These are phyloP conservation scores for Pavlovales sp. DNA, from an alignment of 208 protist species.

Conservation along the genomic window DNA sequence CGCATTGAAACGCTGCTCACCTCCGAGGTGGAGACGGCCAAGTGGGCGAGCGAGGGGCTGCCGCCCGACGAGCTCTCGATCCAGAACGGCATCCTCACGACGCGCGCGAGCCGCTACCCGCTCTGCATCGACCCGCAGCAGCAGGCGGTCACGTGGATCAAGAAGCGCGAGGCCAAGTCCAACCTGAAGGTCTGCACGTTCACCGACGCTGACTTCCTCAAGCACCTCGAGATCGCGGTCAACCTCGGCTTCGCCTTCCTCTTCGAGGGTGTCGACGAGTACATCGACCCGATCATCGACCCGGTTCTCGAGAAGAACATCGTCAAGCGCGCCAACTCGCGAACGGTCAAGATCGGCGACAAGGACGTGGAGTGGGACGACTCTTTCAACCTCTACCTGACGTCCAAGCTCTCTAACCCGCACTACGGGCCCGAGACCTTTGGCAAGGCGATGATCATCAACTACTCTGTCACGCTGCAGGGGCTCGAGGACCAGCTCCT, in stretches of 20 bases:
- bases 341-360: constrained; percentile 56
- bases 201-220: constrained; percentile 91
- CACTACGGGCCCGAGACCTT: constrained; percentile 95
- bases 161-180: constrained; percentile 80
- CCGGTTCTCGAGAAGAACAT: constrained; percentile 95
- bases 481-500: constrained; percentile 97
- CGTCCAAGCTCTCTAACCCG: constrained; percentile 96
- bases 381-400: constrained; percentile 87
- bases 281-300: constrained; percentile 97
- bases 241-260: constrained; percentile 95
- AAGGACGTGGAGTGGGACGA: constrained; percentile 95
- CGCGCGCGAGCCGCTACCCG: constrained; percentile 84
- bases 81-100: constrained; percentile 95
- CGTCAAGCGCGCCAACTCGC: constrained; percentile 66
- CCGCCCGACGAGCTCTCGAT: constrained; percentile 95
- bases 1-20: constrained; percentile 83
- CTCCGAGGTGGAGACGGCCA: constrained; percentile 89
- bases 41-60: constrained; percentile 93
- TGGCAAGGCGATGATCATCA: constrained; percentile 94
- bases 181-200: constrained; percentile 87
- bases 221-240: constrained; percentile 92
- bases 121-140: constrained; percentile 98
- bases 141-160: constrained; percentile 98
- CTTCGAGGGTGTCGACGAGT: constrained; percentile 97
- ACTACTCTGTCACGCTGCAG: constrained; percentile 94